Evolutionary conservation across 78 protist genomes (phyloP).

Genomic region (Polysphondylium violaceum): DNA sequence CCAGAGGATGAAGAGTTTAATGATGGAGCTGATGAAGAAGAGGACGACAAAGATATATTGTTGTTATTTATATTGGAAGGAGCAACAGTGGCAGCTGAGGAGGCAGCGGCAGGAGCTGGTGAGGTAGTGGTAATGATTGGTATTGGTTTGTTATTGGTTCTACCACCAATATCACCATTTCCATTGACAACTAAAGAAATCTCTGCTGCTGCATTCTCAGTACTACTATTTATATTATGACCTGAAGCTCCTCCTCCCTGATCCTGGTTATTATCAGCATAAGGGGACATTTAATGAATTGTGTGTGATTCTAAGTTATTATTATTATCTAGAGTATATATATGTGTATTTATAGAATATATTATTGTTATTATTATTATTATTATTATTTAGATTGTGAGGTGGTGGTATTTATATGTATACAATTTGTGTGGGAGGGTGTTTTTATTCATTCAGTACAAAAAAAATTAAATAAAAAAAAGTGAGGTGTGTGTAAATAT

Average conservation of each 20-base stretch:
- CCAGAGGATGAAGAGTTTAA: neutral
- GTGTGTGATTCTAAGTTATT: too few relatives aligned
- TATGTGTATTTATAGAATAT: too few relatives aligned
- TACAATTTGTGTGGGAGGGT: too few relatives aligned
- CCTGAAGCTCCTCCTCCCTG: slow-evolving; percentile 21
- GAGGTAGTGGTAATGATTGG: neutral
- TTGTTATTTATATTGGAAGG: too few relatives aligned
- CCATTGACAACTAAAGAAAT: neutral
- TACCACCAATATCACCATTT: neutral
- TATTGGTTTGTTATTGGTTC: neutral
- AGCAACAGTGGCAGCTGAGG: slow-evolving; percentile 5
- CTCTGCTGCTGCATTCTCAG: neutral
- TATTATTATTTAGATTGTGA: too few relatives aligned
- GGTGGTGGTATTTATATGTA: too few relatives aligned
- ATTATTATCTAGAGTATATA: too few relatives aligned
- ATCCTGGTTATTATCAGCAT: slow-evolving; percentile 11
- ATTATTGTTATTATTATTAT: too few relatives aligned
- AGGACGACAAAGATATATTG: neutral
- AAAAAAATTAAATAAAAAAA: too few relatives aligned
- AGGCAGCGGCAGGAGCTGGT: slow-evolving; percentile 8
- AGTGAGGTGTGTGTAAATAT: too few relatives aligned
- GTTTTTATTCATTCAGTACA: too few relatives aligned
- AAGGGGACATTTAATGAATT: slow-evolving; percentile 33
- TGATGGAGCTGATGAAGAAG: neutral
- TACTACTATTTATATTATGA: neutral